Evolutionary conservation across 805 yeast species (phyloP).

Genomic region (Sugiyamaella floridensis): DNA sequence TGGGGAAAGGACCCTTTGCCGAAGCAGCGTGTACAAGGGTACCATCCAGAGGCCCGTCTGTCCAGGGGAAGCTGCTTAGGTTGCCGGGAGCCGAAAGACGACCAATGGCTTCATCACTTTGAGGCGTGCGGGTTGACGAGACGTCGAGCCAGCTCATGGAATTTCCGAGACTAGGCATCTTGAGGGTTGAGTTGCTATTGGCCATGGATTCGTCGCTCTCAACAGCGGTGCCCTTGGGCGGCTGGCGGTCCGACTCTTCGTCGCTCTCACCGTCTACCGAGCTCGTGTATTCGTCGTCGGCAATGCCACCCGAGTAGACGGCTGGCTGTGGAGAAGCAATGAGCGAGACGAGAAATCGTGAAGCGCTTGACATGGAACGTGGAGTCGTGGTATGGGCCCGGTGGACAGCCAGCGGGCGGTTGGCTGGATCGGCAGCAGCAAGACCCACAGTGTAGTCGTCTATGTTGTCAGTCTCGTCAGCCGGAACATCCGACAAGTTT

Average conservation of each 20-base stretch:
- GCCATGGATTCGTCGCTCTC: constrained; percentile 1
- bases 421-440: neutral
- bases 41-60: neutral
- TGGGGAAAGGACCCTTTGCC: neutral
- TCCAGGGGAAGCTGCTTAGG: neutral
- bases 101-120: neutral
- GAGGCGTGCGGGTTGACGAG: neutral
- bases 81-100: neutral
- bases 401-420: neutral
- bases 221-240: neutral
- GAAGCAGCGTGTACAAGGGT: neutral
- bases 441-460: neutral
- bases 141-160: neutral
- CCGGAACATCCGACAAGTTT: neutral
- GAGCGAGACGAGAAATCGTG: neutral
- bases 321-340: neutral
- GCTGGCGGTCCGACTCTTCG: neutral
- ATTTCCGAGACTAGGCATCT: constrained; percentile 4
- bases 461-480: neutral
- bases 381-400: neutral
- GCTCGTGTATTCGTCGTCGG: neutral
- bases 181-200: constrained; percentile 9
- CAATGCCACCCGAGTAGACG: neutral
- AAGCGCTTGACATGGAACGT: neutral
- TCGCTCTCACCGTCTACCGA: constrained; percentile 1